Percentiles rank a stretch among this genome's conserved stretches.
Evolutionary conservation across 2,329 filamentous ascomycete genomes (phyloP).

Genomic region (Exophiala calicioides): DNA sequence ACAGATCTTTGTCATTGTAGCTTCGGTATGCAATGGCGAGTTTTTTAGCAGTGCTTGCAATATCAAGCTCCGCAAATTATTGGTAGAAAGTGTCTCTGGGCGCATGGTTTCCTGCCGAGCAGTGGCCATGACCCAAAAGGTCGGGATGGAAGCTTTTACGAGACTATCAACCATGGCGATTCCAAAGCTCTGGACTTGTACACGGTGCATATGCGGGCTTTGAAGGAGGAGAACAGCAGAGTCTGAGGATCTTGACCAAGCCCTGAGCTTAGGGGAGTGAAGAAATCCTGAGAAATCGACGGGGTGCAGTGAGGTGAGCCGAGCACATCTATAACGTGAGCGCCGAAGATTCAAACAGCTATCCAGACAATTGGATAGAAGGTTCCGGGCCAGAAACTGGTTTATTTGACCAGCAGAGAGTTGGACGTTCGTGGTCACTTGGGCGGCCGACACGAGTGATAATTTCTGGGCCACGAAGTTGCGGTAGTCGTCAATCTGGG

Average conservation of each 20-base stretch:
- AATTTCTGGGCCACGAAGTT: not conserved
- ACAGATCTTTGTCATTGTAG: not conserved
- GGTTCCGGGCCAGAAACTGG: not conserved
- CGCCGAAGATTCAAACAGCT: not conserved
- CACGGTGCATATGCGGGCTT: not conserved
- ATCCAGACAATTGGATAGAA: not conserved
- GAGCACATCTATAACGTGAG: not conserved
- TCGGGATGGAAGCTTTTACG: not conserved
- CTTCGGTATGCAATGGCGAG: not conserved
- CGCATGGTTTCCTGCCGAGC: not conserved
- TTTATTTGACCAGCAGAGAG: not conserved
- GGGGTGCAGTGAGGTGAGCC: not conserved
- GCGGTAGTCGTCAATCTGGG: not conserved
- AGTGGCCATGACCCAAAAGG: not conserved
- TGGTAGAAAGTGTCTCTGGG: not conserved
- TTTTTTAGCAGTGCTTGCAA: not conserved
- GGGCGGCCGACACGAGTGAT: not conserved
- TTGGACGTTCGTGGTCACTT: not conserved
- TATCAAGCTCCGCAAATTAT: not conserved
- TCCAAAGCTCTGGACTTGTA: not conserved
- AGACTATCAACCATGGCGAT: not conserved
- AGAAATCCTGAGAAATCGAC: not conserved
- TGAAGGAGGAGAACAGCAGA: not conserved
- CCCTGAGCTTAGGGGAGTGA: not conserved
- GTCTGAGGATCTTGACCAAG: not conserved